A percentile compares a stretch with the other conserved stretches of the same genome.
Conservation (phyloP, 176 grass and related monocot genomes). For the Avena atlantica region DNA sequence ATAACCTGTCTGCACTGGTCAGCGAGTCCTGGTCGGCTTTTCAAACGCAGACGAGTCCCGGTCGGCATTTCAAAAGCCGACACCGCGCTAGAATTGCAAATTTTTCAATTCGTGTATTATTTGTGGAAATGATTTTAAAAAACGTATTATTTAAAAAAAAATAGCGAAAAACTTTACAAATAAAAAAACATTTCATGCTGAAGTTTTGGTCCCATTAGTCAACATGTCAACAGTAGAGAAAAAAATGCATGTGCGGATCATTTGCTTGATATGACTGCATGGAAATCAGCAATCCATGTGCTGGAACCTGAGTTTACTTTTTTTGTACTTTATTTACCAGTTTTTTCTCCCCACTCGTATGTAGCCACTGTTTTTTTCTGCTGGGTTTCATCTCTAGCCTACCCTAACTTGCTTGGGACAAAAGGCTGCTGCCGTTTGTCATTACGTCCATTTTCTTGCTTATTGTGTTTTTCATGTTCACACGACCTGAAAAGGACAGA, state of each 20-base stretch:
- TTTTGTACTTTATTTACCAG: not conserved
- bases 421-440: not conserved
- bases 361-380: not conserved
- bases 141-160: too few species aligned
- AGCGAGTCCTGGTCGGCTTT: too few species aligned
- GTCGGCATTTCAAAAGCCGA: too few species aligned
- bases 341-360: not conserved
- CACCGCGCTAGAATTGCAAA: too few species aligned
- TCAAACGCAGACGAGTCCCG: too few species aligned
- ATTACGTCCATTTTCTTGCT: not conserved
- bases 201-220: not conserved
- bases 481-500: constrained; percentile 1
- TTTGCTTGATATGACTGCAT: not conserved
- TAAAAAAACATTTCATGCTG: not conserved
- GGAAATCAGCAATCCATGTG: not conserved
- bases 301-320: not conserved
- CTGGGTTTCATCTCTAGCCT: constrained; percentile 3
- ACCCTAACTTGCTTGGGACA: not conserved
- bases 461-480: constrained; percentile 19
- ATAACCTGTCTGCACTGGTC: too few species aligned
- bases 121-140: too few species aligned
- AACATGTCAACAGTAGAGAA: not conserved
- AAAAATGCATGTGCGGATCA: not conserved
- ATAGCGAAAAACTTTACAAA: not conserved
- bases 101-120: too few species aligned